phyloP scores from a whole-genome alignment of 225 moss, liverwort and hornwort species.

The Physcomitrellopsis africana region DNA sequence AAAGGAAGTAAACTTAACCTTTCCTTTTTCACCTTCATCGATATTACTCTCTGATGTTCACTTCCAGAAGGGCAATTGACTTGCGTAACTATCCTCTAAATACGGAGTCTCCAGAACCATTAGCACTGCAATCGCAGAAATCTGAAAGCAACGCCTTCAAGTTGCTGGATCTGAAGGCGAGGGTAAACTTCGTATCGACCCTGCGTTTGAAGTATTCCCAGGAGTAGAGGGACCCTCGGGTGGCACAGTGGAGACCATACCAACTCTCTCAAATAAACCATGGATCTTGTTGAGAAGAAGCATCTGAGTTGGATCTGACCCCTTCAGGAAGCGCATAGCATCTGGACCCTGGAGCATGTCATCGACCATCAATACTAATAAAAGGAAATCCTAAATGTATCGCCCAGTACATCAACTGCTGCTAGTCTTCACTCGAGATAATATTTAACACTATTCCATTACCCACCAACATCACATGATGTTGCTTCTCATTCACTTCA shows the following conservation, averaged over 20 bases:
- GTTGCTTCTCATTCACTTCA: background rate
- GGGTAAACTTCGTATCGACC: conserved; percentile 46
- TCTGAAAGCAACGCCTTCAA: conserved; percentile 20
- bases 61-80: background rate
- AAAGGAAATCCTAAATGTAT: conserved; percentile 11
- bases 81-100: conserved; percentile 21
- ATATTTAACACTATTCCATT: conserved; percentile 12
- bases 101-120: conserved; percentile 4
- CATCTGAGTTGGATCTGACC: conserved; percentile 68
- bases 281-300: conserved; percentile 72
- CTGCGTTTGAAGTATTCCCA: conserved; percentile 42
- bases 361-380: background rate
- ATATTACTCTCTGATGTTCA: conserved; percentile 19
- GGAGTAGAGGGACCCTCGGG: conserved; percentile 57
- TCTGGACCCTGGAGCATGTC: conserved; percentile 60
- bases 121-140: conserved; percentile 39
- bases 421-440: background rate
- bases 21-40: conserved; percentile 14
- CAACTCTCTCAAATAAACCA: conserved; percentile 69
- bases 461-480: background rate
- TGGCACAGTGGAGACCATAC: conserved; percentile 69
- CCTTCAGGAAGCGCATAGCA: conserved; percentile 63
- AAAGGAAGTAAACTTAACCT: conserved; percentile 17
- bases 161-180: conserved; percentile 55
- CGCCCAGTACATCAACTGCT: background rate